Evolutionary conservation across 2,329 filamentous ascomycete species (phyloP), one percentile per base, ranked within the genome.

Genomic region (Cytospora schulzeri): DNA sequence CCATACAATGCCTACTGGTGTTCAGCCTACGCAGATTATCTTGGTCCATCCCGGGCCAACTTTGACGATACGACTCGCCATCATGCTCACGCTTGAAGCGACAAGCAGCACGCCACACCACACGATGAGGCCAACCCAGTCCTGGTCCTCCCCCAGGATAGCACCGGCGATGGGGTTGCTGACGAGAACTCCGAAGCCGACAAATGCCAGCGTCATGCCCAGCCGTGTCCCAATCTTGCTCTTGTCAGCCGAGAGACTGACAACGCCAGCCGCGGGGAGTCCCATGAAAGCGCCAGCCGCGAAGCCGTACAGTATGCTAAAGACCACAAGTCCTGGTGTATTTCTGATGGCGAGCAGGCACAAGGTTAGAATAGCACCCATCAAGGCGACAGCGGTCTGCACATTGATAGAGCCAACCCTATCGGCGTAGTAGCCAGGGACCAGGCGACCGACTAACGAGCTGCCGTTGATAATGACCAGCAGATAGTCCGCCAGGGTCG

Each of bases 91-190:
- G 35, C 50, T 61, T 17, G 59, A 61, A 12, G 59, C 59, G 11
- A 55, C 15, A 9, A 61, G 29, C 38, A 61, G 45, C 0, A 22
- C 51, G 17, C 35, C 59, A 35, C 59, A 61, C 59, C 51, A 61
- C 28, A 41, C 26, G n/a, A 55, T 35, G 11, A 61, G 38, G 9
- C 59, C 59, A 19, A 61, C 35, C 59, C 59, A 61, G 26, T 61
- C n/a, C 2, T 63, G 54, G 5, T 51, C 52, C 8, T 63, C 60
- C 1, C 71, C 72, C 65, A 78, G 72, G 71, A 76, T 81, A 55
- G 71, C 87, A 75, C 85, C 76, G 78, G 73, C 82, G 77, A 71
- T 83, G 74, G 67, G 80, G 73, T 66, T 87, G 1, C 76, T 76
- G 1, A 85, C 67, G 77, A 88, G 70, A 76, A 85, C 64, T 77